Evolutionary conservation across 2,329 filamentous ascomycete species (phyloP).

Genomic region (Botrytis deweyae): DNA sequence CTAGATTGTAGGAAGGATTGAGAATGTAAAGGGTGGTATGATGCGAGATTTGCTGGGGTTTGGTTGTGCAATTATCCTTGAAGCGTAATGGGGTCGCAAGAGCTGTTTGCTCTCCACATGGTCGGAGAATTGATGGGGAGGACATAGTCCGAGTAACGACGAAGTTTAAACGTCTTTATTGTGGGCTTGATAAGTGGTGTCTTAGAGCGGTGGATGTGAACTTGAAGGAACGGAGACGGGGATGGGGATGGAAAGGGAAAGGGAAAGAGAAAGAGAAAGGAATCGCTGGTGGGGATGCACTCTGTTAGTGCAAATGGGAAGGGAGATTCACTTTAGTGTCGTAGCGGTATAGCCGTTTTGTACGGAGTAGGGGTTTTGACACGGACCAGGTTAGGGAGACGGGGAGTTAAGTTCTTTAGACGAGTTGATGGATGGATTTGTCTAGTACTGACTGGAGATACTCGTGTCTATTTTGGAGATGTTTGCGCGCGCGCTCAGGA

Average conservation of each 20-base stretch:
- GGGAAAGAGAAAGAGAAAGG: not conserved
- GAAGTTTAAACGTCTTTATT: not conserved
- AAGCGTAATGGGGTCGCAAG: not conserved
- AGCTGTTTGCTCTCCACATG: not conserved
- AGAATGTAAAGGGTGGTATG: not conserved
- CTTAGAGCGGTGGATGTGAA: not conserved
- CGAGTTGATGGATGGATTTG: not conserved
- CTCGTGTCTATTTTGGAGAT: not conserved
- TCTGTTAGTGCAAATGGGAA: not conserved
- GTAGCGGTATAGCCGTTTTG: not conserved
- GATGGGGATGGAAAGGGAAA: not conserved
- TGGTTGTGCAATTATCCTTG: not conserved
- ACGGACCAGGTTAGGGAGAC: not conserved
- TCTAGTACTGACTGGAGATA: not conserved
- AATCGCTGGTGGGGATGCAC: not conserved
- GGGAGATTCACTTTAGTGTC: not conserved
- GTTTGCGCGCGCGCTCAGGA: not conserved
- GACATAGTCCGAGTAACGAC: not conserved
- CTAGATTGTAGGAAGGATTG: not conserved
- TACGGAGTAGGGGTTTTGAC: not conserved
- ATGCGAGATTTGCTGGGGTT: not conserved
- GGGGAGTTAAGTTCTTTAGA: not conserved
- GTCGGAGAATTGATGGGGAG: not conserved
- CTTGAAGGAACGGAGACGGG: not conserved
- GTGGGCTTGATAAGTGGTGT: not conserved